Evolutionary conservation across 805 yeast genomes (phyloP).

Genomic region (Pichia kluyveri): DNA sequence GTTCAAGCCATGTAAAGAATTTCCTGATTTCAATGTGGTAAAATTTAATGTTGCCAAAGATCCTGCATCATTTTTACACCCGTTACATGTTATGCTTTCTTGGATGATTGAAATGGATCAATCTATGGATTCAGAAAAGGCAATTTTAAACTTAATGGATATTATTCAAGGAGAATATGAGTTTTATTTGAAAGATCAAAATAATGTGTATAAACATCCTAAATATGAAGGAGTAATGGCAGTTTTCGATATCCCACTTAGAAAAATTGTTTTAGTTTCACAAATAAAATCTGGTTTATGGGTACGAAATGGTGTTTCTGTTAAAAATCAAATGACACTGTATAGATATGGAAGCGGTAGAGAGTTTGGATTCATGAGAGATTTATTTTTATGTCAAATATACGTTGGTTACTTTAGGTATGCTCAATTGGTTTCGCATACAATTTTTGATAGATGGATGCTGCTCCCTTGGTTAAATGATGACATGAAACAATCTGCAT

Average conservation of each 20-base stretch:
- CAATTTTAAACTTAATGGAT: conserved; percentile 8
- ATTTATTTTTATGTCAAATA: conserved; percentile 59
- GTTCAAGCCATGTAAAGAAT: conserved; percentile 14
- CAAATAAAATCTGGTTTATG: conserved; percentile 86
- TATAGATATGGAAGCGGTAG: conserved; percentile 72
- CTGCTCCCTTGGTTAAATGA: conserved; percentile 45
- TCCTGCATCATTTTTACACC: conserved; percentile 66
- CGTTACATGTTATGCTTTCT: conserved; percentile 64
- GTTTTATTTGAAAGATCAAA: conserved; percentile 7
- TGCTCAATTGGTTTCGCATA: conserved; percentile 47
- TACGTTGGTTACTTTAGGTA: conserved; percentile 41
- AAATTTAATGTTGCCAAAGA: conserved; percentile 36
- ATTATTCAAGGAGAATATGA: conserved; percentile 15
- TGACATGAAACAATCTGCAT: conserved; percentile 35
- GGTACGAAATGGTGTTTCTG: conserved; percentile 89
- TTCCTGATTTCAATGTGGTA: conserved; percentile 18
- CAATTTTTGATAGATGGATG: conserved; percentile 64
- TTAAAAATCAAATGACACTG: conserved; percentile 68
- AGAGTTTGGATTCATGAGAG: conserved; percentile 76
- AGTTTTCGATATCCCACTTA: conserved; percentile 64
- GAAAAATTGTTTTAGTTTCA: conserved; percentile 67
- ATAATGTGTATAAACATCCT: neutral
- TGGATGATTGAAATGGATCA: conserved; percentile 55
- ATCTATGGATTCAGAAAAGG: conserved; percentile 11
- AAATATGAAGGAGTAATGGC: conserved; percentile 18